Evolutionary conservation across 306 rosid species (phyloP).

Genomic region (Macrotyloma uniflorum): DNA sequence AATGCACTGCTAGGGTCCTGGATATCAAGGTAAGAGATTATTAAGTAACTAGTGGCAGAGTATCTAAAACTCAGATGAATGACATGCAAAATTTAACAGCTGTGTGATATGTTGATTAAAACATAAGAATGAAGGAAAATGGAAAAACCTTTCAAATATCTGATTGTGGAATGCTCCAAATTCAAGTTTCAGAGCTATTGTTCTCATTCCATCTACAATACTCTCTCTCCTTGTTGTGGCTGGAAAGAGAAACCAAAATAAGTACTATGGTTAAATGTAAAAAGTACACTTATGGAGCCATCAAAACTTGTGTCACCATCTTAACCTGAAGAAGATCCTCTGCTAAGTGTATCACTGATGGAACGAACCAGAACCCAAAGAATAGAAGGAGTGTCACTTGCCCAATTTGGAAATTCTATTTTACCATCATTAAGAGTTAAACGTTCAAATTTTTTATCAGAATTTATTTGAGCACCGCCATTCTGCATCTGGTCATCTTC

Average conservation of each 20-base stretch:
- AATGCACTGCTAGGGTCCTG: conserved; percentile 98
- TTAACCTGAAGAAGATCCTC: conserved; percentile 94
- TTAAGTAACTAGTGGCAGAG: conserved; percentile 29
- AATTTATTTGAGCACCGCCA: conserved; percentile 47
- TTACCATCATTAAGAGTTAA: conserved; percentile 65
- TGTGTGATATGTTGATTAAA: conserved; percentile 27
- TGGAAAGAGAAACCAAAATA: conserved; percentile 52
- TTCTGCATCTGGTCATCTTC: conserved; percentile 45
- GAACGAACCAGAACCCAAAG: conserved; percentile 89
- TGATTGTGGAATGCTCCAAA: conserved; percentile 93
- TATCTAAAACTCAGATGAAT: conserved; percentile 10
- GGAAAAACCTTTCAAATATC: conserved; percentile 77
- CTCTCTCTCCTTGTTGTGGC: conserved; percentile 78
- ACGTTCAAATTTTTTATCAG: conserved; percentile 56
- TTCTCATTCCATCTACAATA: conserved; percentile 97
- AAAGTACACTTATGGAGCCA: conserved; percentile 6
- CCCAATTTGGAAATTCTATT: conserved; percentile 97
- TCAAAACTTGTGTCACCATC: conserved; percentile 42
- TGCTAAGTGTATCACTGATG: conserved; percentile 69
- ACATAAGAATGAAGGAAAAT: conserved; percentile 35
- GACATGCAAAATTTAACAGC: conserved; percentile 21
- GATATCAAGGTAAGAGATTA: conserved; percentile 36
- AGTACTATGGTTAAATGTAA: conserved; percentile 21
- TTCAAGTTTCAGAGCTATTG: conserved; percentile 90
- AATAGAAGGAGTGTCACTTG: conserved; percentile 76